Percentiles rank a stretch among this genome's conserved stretches.
These are phyloP conservation scores for Trichophyton schoenleinii DNA, from an alignment of 2,329 filamentous ascomycete genomes.

Conservation along the genomic window DNA sequence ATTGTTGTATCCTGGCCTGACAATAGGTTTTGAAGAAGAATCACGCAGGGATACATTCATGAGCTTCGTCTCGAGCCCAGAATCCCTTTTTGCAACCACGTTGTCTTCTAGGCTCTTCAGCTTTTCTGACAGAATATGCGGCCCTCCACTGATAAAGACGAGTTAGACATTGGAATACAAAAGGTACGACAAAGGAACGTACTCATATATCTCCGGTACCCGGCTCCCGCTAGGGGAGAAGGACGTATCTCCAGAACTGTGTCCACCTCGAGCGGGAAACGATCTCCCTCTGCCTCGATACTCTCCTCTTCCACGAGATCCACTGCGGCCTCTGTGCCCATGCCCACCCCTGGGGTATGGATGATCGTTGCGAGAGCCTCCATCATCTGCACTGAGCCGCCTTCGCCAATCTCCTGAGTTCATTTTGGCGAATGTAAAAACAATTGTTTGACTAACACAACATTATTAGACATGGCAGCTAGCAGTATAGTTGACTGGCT, in stretches of 20 bases:
- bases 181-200: not conserved
- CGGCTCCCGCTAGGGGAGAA: not conserved
- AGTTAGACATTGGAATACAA: not conserved
- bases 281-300: constrained; percentile 15
- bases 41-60: constrained; percentile 8
- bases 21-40: constrained; percentile 7
- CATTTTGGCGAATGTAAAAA: not conserved
- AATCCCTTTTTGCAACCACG: constrained; percentile 1
- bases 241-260: not conserved
- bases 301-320: constrained; percentile 10
- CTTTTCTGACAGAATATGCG: constrained; percentile 1
- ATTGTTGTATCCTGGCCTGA: constrained; percentile 27
- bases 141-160: not conserved
- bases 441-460: not conserved
- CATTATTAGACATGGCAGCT: not conserved
- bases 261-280: constrained; percentile 5
- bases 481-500: not conserved
- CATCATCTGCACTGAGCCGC: not conserved
- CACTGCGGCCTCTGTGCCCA: not conserved
- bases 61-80: constrained; percentile 12
- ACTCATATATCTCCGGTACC: not conserved
- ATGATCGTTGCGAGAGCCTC: not conserved
- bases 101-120: constrained; percentile 7
- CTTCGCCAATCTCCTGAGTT: not conserved
- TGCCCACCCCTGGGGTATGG: not conserved